Base-by-base conservation (phyloP, 1,284 basidiomycete genomes). In the Ustilago shanxiensis region DNA sequence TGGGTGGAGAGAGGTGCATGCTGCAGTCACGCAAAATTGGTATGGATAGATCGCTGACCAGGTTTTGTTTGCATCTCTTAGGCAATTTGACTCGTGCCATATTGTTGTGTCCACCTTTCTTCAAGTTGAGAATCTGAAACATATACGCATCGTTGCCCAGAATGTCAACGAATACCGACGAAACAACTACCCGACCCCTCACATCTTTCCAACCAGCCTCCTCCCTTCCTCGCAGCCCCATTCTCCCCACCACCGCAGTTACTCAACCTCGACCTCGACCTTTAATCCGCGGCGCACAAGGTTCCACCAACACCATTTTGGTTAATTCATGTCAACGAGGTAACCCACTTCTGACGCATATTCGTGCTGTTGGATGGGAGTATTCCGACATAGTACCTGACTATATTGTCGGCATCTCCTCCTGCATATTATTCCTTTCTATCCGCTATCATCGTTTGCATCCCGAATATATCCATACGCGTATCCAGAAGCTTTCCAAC, bases 381-480 rank as follows among this genome's bases (percentile, higher is more conserved):
- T 97, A 94, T 81, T 93, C 93, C 0, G 95, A 99, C 83, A 95
- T 99, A 62, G 89, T 93, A 4, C 91, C 93, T 4, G 97, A 99
- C 63, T 86, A 83, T 50, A 81, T 83, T 53, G 78, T 85, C 11
- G 83, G 83, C 1, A n/a, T 82, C 1, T 63, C 85, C 1, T 79
- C 63, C 16, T 80, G 83, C 47, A 65, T 79, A 8, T 72, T 85
- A 4, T 84, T 84, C 26, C 79, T 85, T 67, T 98, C 95, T 84
- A 87, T 99, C 68, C 93, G 92, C 79, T 99, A 99, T 80, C 95
- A 99, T 83, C 92, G 95, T 28, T 89, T 99, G 18, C 97, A 99
- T 86, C 97, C 97, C 5, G 97, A 99, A 86, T 99, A 99, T 85
- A 92, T 99, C 68, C 93, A 95, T 84, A 90, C 90, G 50, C 91